Base-by-base conservation (phyloP, 805 yeast species). In the Cephaloascus albidus region DNA sequence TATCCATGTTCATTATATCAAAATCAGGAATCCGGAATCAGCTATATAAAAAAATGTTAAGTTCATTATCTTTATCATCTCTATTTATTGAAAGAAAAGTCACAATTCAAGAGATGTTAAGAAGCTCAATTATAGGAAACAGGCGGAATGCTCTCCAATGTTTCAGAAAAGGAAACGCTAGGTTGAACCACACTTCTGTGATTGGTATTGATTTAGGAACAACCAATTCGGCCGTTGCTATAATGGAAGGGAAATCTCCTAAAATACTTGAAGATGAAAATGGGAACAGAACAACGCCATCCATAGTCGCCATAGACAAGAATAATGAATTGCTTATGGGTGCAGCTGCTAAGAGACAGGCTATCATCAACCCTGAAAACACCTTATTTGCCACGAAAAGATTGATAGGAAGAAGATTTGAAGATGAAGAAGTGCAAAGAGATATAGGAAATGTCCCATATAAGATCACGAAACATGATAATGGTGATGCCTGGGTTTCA, bases 141-240 rank as follows among this genome's bases (percentile, higher is more conserved):
- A n/a, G n/a, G n/a, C n/a, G n/a, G n/a, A n/a, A n/a, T n/a, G n/a
- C n/a, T n/a, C n/a, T n/a, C n/a, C n/a, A n/a, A n/a, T n/a, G n/a
- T n/a, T n/a, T 23, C 10, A 23, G 28, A 23, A 23, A 6, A 8
- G 28, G 12, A 23, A 23, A 8, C 28, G 12, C 6, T 8, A 23
- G 28, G 12, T 23, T 6, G 28, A 23, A 23, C 28, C 33, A 31
- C 16, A 31, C 33, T 46, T 38, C 57, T 62, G 87, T 82, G 3
- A 75, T 82, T 37, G 95, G 95, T 42, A 84, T 85, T 45, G 95
- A 85, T 58, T 60, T 85, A 41, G 95, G 95, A 20, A 85, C 95
- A 18, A 85, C 95, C 35, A 85, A 85, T 61, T 82, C 90, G 35
- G 94, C 93, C 2, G 90, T 84, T 26, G 94, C 94, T 10, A 65